These are phyloP conservation scores for Penicillium sp. DNA, from an alignment of 2,329 filamentous ascomycete species.

Conservation along the genomic window DNA sequence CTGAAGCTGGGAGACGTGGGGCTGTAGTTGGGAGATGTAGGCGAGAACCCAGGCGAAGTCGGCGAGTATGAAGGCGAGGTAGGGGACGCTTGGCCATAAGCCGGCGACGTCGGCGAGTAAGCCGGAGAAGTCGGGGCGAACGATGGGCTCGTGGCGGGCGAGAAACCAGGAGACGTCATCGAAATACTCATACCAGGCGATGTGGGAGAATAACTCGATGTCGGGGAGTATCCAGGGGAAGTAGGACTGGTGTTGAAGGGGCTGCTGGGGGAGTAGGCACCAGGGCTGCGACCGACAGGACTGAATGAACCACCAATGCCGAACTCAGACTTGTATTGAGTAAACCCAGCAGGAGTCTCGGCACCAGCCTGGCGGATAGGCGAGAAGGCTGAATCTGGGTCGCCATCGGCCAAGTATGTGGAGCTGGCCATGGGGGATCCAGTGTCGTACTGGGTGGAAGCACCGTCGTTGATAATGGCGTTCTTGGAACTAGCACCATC, in stretches of 20 bases:
- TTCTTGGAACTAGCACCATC: slow-evolving; percentile 74
- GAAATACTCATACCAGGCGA: slow-evolving; percentile 65
- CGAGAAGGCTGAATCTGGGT: slow-evolving; percentile 65
- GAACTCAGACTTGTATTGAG: slow-evolving; percentile 65
- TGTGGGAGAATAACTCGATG: slow-evolving; percentile 69
- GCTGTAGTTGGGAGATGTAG: slow-evolving; percentile 62
- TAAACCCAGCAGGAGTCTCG: slow-evolving; percentile 59
- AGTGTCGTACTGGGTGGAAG: slow-evolving; percentile 88
- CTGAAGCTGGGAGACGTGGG: slow-evolving; percentile 60
- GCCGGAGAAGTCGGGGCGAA: slow-evolving; percentile 55
- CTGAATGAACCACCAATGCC: slow-evolving; percentile 63
- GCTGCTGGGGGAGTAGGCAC: slow-evolving; percentile 65
- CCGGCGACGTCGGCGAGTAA: slow-evolving; percentile 60
- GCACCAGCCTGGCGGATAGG: slow-evolving; percentile 72
- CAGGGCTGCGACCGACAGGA: slow-evolving; percentile 67
- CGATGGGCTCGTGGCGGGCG: slow-evolving; percentile 56
- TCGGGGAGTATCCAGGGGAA: slow-evolving; percentile 67
- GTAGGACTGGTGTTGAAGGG: slow-evolving; percentile 74
- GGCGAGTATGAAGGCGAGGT: slow-evolving; percentile 55
- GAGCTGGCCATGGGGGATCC: slow-evolving; percentile 64
- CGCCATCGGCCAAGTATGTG: slow-evolving; percentile 62
- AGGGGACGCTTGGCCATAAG: slow-evolving; percentile 71
- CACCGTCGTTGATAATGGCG: slow-evolving; percentile 70
- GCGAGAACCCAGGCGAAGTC: slow-evolving; percentile 57
- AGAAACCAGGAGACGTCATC: slow-evolving; percentile 57